Evolutionary conservation across 2,329 filamentous ascomycete species (phyloP), one percentile per base, ranked within the genome.

Genomic region (Penicillium sp.): DNA sequence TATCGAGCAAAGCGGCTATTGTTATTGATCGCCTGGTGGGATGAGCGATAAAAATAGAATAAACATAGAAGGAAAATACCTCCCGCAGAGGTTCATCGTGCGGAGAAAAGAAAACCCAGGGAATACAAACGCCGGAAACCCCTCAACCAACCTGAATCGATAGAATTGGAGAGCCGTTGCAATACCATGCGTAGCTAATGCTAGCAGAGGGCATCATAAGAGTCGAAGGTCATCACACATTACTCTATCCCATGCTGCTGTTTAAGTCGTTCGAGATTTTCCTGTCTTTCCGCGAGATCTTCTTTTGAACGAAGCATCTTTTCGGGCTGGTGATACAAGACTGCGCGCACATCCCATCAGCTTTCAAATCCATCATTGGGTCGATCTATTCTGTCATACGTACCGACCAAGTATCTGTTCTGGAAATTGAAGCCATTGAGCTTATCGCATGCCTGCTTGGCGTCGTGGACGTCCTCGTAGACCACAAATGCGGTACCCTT

Each of bases 391-490:
- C 28, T 16, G 43, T 34, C 22, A 40, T 41, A 82, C 88, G 52
- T 81, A 94, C 89, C 89, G 66, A 98, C 93, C 63, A 98, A 87
- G 74, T 98, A 98, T 70, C 93, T 87, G 76, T 91, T 95, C 78
- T 98, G 93, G 73, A 98, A 98, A 78, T 98, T 98, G 84, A 95
- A 98, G 69, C 93, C 93, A 78, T 98, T 98, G 71, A 98, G 80
- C 78, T 97, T 96, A 78, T 98, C 93, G 79, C 93, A 97, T 67
- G 93, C 93, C 74, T 89, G 85, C 77, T 98, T 98, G 60, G 93
- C 90, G 79, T 98, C 93, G 81, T 93, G 87, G 61, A 97, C 91
- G 80, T 98, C 93, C 74, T 97, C 93, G 79, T 96, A 98, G 74
- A 98, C 93, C 62, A 98, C 93, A 73, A 95, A 98, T 59, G 91